Evolutionary conservation across 1,284 basidiomycete genomes (phyloP).

Genomic region (Anthracocystis panici-leucophaei): DNA sequence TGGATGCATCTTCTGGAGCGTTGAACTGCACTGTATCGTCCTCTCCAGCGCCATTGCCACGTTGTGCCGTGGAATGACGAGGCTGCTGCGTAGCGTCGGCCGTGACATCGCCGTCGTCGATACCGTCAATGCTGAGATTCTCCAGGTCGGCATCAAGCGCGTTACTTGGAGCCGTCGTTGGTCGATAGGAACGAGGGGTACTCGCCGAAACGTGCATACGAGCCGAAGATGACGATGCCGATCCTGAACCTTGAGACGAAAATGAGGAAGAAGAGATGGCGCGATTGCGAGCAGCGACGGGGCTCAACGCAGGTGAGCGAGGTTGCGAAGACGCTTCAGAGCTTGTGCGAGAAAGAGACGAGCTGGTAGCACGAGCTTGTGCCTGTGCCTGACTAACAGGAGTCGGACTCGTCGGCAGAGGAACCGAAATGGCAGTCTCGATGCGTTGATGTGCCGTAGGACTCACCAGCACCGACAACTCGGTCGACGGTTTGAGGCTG

Average conservation of each 20-base stretch:
- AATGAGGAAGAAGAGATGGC: constrained; percentile 43
- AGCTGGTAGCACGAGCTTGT: constrained; percentile 17
- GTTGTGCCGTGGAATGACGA: not conserved
- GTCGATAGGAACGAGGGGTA: constrained; percentile 9
- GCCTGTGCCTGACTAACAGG: constrained; percentile 5
- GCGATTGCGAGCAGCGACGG: constrained; percentile 17
- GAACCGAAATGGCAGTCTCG: constrained; percentile 36
- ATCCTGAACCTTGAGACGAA: constrained; percentile 39
- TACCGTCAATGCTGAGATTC: constrained; percentile 19
- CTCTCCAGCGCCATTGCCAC: constrained; percentile 4
- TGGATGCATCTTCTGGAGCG: constrained; percentile 48
- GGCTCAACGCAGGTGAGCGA: constrained; percentile 32
- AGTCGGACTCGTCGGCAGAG: constrained; percentile 41
- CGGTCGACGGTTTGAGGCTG: constrained; percentile 19
- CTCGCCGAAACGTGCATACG: constrained; percentile 13
- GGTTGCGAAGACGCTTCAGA: constrained; percentile 22
- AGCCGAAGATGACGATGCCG: constrained; percentile 19
- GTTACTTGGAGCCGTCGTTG: not conserved
- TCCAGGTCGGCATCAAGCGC: constrained; percentile 25
- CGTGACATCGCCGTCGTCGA: constrained; percentile 30
- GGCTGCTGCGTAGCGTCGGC: constrained; percentile 37
- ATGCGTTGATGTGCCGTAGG: constrained; percentile 36
- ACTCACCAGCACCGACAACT: constrained; percentile 34
- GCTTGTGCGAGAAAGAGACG: constrained; percentile 11
- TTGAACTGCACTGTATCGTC: constrained; percentile 58